Percentiles rank a stretch among this genome's conserved stretches.
Evolutionary conservation across 306 rosid species (phyloP).

Genomic region (Trifolium pratense): DNA sequence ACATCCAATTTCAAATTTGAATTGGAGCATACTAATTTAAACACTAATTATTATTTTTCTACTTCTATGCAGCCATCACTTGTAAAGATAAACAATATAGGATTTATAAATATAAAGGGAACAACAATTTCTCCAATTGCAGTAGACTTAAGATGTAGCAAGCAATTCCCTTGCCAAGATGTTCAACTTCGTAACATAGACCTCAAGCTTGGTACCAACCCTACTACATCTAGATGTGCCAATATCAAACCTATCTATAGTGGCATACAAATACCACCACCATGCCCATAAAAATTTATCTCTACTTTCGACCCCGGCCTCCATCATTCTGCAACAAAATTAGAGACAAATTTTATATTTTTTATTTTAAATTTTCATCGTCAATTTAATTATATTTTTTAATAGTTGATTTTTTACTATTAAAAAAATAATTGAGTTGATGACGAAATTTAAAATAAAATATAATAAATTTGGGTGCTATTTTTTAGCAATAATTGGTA

Average conservation of each 20-base stretch:
- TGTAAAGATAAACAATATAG: constrained; percentile 51
- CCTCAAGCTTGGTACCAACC: constrained; percentile 35
- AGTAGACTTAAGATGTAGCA: constrained; percentile 68
- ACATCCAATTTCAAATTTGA: constrained; percentile 12
- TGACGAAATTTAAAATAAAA: too few species aligned
- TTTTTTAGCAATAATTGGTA: background rate
- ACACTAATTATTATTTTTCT: background rate
- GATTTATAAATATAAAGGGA: constrained; percentile 56
- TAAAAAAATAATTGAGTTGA: too few species aligned
- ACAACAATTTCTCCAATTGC: constrained; percentile 50
- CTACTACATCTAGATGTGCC: constrained; percentile 45
- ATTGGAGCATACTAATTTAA: constrained; percentile 13
- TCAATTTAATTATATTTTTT: background rate
- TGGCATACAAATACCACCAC: constrained; percentile 55
- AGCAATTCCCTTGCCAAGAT: constrained; percentile 57
- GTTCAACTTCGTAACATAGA: constrained; percentile 52
- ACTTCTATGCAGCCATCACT: constrained; percentile 60
- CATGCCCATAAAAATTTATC: constrained; percentile 14
- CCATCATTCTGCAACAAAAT: background rate
- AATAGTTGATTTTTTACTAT: background rate
- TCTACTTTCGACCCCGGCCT: too few species aligned
- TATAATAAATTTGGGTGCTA: too few species aligned
- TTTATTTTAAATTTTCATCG: background rate
- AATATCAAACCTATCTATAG: constrained; percentile 48
- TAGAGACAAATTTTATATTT: background rate